phyloP scores from a whole-genome alignment of 345 rosid genomes.

The Gossypium ekmanianum region DNA sequence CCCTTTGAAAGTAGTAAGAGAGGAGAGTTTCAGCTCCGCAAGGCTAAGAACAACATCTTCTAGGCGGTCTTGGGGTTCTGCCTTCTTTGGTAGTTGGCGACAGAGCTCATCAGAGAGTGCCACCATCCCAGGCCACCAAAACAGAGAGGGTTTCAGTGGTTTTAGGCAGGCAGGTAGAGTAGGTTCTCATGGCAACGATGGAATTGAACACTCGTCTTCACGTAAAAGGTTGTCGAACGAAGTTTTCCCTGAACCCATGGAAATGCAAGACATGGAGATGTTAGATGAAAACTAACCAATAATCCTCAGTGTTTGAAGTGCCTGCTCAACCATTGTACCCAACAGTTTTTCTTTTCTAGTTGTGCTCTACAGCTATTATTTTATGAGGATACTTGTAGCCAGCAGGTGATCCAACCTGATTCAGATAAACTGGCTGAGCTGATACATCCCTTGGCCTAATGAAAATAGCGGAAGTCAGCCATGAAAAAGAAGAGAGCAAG shows the following conservation, averaged over 20 bases:
- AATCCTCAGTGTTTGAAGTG: not conserved
- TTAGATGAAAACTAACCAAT: slow-evolving; percentile 22
- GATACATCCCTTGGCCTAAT: not conserved
- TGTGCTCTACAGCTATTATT: slow-evolving; percentile 1
- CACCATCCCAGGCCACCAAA: slow-evolving; percentile 22
- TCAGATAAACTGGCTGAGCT: not conserved
- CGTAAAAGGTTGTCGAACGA: slow-evolving; percentile 49
- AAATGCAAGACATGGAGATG: slow-evolving; percentile 37
- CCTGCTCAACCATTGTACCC: not conserved
- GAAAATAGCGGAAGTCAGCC: not conserved
- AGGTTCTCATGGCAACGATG: slow-evolving; percentile 50
- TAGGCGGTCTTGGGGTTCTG: slow-evolving; percentile 63
- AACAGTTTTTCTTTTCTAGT: not conserved
- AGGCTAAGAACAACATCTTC: slow-evolving; percentile 69
- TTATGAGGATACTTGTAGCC: not conserved
- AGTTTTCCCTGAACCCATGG: slow-evolving; percentile 53
- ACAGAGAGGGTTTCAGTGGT: slow-evolving; percentile 32
- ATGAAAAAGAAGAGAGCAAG: not conserved
- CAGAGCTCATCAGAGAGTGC: slow-evolving; percentile 55
- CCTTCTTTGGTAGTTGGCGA: slow-evolving; percentile 79
- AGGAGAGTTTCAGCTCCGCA: slow-evolving; percentile 54
- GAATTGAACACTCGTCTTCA: slow-evolving; percentile 52
- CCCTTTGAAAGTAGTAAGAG: slow-evolving; percentile 79
- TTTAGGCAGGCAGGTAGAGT: slow-evolving; percentile 45
- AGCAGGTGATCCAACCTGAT: not conserved